Evolutionary conservation across 768 basidiomycete genomes (phyloP).

Genomic region (Hebeloma cylindrosporum): DNA sequence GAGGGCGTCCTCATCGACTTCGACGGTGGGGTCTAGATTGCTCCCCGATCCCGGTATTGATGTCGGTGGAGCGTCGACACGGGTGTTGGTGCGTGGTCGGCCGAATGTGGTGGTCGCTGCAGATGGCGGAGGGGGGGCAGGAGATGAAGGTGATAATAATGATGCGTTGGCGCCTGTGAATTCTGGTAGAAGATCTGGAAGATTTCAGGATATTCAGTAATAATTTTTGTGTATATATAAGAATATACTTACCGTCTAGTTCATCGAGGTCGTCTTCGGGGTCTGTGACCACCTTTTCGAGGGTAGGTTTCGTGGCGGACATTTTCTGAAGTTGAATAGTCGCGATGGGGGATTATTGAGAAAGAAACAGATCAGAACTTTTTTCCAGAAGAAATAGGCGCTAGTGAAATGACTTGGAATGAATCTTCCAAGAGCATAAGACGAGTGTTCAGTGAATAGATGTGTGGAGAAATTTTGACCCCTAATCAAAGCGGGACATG

Average conservation of each 20-base stretch:
- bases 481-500: too few species aligned
- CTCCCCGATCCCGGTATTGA: constrained; percentile 37
- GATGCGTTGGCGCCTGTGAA: constrained; percentile 32
- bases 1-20: constrained; percentile 41
- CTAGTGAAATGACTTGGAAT: too few species aligned
- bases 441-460: too few species aligned
- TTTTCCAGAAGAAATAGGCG: too few species aligned
- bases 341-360: too few species aligned
- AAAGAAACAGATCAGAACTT: too few species aligned
- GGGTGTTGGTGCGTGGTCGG: constrained; percentile 49
- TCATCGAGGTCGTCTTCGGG: constrained; percentile 65
- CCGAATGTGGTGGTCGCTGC: constrained; percentile 25
- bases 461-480: too few species aligned
- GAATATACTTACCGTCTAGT: constrained; percentile 48
- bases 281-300: constrained; percentile 23
- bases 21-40: constrained; percentile 26
- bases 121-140: constrained; percentile 34
- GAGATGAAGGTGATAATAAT: constrained; percentile 24
- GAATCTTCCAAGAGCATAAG: too few species aligned
- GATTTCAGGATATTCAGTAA: background rate
- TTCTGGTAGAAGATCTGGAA: constrained; percentile 46
- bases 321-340: too few species aligned
- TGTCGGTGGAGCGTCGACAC: constrained; percentile 41
- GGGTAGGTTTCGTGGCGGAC: constrained; percentile 18
- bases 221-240: constrained; percentile 2